Evolutionary conservation across 805 yeast species (phyloP), one percentile per base, ranked within the genome.

Genomic region (Saccharomycodes ludwigii): DNA sequence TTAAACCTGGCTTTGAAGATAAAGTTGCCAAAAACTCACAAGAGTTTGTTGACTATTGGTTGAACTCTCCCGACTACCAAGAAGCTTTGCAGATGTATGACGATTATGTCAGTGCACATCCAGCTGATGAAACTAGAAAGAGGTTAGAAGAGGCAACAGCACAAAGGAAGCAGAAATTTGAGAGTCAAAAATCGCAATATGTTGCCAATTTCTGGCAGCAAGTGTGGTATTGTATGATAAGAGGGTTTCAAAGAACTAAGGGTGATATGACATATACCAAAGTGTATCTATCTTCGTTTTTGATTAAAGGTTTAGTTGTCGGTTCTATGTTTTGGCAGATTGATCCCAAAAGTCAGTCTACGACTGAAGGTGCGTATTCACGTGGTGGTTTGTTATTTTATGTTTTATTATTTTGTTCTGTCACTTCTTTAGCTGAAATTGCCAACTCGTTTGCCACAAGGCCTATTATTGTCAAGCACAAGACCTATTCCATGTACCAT

Each of bases 351-450:
- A 31, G 33, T 33, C 58, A 63, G 28, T 53, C 59, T 4, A 57
- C 63, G 5, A 71, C 81, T 1, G 48, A 48, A 6, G 76, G 78
- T 33, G 68, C 76, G 27, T 73, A 68, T 48, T 66, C 73, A 36
- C 65, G 81, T 56, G 74, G 76, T 52, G 79, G 79, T 47, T 54
- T 70, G 24, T 54, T 76, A 51, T 76, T 74, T 55, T 73, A 71
- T 47, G 68, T 75, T 23, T 61, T 73, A 30, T 57, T 76, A 33
- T 74, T 66, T 42, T 73, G 70, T 50, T 72, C 76, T 27, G 63
- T 74, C 42, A 66, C 76, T 32, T 66, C 76, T 8, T 53, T 74
- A 36, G 73, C 78, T 43, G 82, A 73, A 54, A 69, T 75, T 36
- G 63, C 75, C 44, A 52, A 67, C 7, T 56, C 74, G 34, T 76